A percentile compares a stretch with the other conserved stretches of the same genome.
These are phyloP conservation scores for Strobilomyces echinocephalus DNA, from an alignment of 768 basidiomycete genomes.

Conservation along the genomic window DNA sequence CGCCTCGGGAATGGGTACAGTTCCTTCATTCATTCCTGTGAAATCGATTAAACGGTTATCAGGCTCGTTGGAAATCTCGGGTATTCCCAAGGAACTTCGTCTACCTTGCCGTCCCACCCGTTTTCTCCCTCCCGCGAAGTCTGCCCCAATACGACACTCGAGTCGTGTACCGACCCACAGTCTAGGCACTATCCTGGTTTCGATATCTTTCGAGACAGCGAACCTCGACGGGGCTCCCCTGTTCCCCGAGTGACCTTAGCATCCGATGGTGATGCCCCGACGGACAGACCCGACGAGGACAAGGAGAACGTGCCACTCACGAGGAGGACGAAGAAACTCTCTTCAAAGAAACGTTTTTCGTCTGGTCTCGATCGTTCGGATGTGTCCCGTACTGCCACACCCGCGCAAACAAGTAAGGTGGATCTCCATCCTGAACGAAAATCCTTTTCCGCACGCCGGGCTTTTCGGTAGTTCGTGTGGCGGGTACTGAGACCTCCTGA, in stretches of 20 bases:
- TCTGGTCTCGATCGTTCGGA: constrained; percentile 1
- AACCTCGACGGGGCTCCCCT: constrained; percentile 12
- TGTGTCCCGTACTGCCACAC: neutral
- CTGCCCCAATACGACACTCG: constrained; percentile 33
- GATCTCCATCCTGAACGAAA: constrained; percentile 11
- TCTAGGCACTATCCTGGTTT: constrained; percentile 71
- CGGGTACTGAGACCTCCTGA: neutral
- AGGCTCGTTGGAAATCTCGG: constrained; percentile 13
- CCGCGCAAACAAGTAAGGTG: constrained; percentile 7
- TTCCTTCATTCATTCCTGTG: constrained; percentile 22
- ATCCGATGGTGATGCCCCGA: constrained; percentile 1
- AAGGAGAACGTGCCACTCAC: constrained; percentile 60
- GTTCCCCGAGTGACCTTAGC: neutral
- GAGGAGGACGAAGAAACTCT: constrained; percentile 41
- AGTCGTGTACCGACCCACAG: constrained; percentile 42
- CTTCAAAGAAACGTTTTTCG: constrained; percentile 21
- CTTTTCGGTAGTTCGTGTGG: constrained; percentile 17
- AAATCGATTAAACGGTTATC: constrained; percentile 34
- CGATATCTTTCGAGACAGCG: constrained; percentile 46
- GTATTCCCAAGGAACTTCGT: constrained; percentile 5
- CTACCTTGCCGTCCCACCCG: constrained; percentile 10
- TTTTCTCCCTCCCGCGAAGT: constrained; percentile 15
- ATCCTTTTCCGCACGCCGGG: constrained; percentile 12
- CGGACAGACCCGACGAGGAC: constrained; percentile 33
- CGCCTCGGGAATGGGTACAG: constrained; percentile 28